A percentile compares a stretch with the other conserved stretches of the same genome.
Evolutionary conservation across 306 rosid species (phyloP).

Genomic region (Cicer judaicum): DNA sequence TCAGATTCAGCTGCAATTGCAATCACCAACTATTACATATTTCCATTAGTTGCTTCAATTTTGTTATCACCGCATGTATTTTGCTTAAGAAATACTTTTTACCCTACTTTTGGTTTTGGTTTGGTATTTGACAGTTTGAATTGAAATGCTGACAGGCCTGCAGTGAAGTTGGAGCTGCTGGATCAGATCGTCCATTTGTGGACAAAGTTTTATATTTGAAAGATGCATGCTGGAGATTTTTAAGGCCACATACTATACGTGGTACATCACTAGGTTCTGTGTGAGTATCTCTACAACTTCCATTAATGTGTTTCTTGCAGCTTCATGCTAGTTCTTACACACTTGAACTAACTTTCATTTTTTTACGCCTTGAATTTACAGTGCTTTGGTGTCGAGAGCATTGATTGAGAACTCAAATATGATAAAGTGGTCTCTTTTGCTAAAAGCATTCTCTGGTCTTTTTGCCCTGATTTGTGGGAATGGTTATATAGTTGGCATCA

Average conservation of each 20-base stretch:
- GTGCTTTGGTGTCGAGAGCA: slow-evolving; percentile 91
- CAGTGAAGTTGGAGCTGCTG: slow-evolving; percentile 82
- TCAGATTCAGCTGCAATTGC: slow-evolving; percentile 13
- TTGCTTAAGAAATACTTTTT: slow-evolving; percentile 26
- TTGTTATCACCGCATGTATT: slow-evolving; percentile 20
- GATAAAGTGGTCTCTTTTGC: slow-evolving; percentile 92
- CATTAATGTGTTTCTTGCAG: not conserved
- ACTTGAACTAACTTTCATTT: slow-evolving; percentile 29
- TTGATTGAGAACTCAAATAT: slow-evolving; percentile 85
- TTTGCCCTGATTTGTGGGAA: slow-evolving; percentile 91
- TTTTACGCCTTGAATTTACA: slow-evolving; percentile 52
- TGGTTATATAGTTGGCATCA: slow-evolving; percentile 97
- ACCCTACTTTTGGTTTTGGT: slow-evolving; percentile 30
- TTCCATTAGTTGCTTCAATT: not conserved
- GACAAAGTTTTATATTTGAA: slow-evolving; percentile 66
- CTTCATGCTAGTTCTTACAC: slow-evolving; percentile 3
- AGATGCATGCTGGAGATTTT: slow-evolving; percentile 98
- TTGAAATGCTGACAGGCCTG: slow-evolving; percentile 72
- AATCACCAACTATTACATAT: not conserved
- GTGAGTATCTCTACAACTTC: slow-evolving; percentile 56
- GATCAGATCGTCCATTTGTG: slow-evolving; percentile 64
- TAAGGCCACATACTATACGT: slow-evolving; percentile 94
- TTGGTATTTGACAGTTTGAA: slow-evolving; percentile 32
- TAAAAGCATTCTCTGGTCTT: slow-evolving; percentile 88
- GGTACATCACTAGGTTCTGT: slow-evolving; percentile 88